phyloP scores from a whole-genome alignment of 257 asterid species.

The Jacaranda copaia region DNA sequence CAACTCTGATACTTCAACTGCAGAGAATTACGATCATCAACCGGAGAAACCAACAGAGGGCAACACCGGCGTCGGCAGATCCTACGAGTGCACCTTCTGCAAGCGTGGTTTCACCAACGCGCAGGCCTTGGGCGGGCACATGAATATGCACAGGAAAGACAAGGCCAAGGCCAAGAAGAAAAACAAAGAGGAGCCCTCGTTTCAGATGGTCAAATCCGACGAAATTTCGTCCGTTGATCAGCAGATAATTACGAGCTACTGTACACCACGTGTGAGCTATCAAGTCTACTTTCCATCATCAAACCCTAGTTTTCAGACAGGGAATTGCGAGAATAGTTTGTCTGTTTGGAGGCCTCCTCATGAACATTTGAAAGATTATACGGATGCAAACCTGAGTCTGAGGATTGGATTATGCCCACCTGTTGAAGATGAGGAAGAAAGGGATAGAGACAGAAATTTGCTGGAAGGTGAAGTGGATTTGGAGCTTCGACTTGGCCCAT shows the following conservation, averaged over 20 bases:
- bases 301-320: constrained; percentile 54
- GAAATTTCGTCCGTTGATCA: constrained; percentile 32
- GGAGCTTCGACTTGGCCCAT: constrained; percentile 90
- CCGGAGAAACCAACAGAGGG: constrained; percentile 51
- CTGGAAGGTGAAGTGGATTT: constrained; percentile 69
- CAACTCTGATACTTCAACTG: constrained; percentile 50
- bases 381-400: constrained; percentile 48
- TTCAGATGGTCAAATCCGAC: background rate
- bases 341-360: constrained; percentile 16
- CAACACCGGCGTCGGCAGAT: constrained; percentile 52
- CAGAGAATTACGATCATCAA: constrained; percentile 37
- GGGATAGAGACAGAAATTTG: constrained; percentile 16
- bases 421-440: constrained; percentile 33
- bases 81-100: constrained; percentile 80
- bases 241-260: background rate
- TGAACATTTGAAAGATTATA: constrained; percentile 22
- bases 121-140: constrained; percentile 95
- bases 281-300: constrained; percentile 59
- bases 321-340: constrained; percentile 1
- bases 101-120: constrained; percentile 90
- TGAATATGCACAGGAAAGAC: constrained; percentile 92
- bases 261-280: constrained; percentile 39
- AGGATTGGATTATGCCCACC: constrained; percentile 44
- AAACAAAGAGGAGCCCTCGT: constrained; percentile 27
- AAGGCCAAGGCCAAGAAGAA: constrained; percentile 65